Evolutionary conservation across 73 alveolate species (phyloP).

Genomic region (Tetrahymena thermophila): DNA sequence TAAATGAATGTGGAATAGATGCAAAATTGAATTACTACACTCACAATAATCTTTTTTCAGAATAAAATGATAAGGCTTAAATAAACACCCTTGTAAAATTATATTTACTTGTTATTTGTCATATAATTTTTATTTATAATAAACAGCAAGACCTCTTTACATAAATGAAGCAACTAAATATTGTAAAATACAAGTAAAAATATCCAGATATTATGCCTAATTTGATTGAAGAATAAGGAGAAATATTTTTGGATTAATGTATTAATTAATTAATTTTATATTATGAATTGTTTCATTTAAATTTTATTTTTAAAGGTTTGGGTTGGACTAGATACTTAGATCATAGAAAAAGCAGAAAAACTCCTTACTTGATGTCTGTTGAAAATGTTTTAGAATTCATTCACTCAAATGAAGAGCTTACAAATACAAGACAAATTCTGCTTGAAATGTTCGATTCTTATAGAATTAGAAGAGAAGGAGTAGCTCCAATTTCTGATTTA

Average conservation of each 20-base stretch:
- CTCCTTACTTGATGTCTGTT: not conserved
- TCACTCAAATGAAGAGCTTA: not conserved
- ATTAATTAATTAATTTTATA: not conserved
- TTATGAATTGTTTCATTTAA: not conserved
- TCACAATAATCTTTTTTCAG: not conserved
- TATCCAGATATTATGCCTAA: not conserved
- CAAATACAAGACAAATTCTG: not conserved
- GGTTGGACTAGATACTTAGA: not conserved
- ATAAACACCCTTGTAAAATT: not conserved
- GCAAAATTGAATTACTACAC: not conserved
- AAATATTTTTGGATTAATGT: not conserved
- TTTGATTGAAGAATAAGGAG: not conserved
- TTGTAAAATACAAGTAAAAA: not conserved
- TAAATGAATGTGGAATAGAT: not conserved
- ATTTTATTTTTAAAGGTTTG: not conserved
- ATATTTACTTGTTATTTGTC: no score
- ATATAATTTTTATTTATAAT: not conserved
- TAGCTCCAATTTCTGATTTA: not conserved
- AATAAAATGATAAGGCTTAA: not conserved
- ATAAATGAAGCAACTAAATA: not conserved
- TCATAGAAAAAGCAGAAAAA: not conserved
- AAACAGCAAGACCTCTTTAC: not conserved
- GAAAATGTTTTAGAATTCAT: not conserved
- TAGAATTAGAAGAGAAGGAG: not conserved
- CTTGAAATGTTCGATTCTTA: not conserved